These are phyloP conservation scores for Phytophthora hibernalis DNA, from an alignment of 352 stramenopile species.

Conservation along the genomic window DNA sequence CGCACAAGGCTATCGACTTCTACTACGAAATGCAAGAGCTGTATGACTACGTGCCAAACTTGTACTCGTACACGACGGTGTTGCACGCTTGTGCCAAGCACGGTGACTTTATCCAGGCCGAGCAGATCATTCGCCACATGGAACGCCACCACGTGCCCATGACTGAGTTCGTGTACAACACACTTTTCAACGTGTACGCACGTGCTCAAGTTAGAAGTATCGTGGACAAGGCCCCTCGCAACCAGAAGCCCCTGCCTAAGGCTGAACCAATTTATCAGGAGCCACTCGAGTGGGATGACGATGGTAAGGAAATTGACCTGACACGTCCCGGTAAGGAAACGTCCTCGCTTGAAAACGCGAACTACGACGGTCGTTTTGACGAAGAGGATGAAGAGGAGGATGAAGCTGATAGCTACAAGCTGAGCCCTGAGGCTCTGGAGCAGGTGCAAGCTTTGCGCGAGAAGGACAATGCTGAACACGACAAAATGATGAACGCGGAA, in stretches of 20 bases:
- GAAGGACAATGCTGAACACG: conserved; percentile 39
- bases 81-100: conserved; percentile 81
- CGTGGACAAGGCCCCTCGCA: conserved; percentile 72
- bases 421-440: conserved; percentile 47
- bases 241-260: conserved; percentile 42
- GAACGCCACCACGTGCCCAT: conserved; percentile 69
- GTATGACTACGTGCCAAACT: conserved; percentile 83
- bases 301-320: conserved; percentile 77
- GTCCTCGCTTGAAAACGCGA: conserved; percentile 62
- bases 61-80: conserved; percentile 84
- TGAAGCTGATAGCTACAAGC: conserved; percentile 51
- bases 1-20: conserved; percentile 85
- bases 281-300: conserved; percentile 76
- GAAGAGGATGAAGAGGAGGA: conserved; percentile 65
- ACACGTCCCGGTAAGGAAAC: conserved; percentile 71
- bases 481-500: conserved; percentile 50
- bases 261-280: conserved; percentile 71
- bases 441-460: conserved; percentile 45
- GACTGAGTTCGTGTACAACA: conserved; percentile 74
- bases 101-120: conserved; percentile 74
- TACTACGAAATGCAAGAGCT: conserved; percentile 90
- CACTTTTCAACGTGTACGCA: conserved; percentile 82
- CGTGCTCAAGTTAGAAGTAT: conserved; percentile 75
- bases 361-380: conserved; percentile 72
- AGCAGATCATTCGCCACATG: conserved; percentile 83